A percentile compares a stretch with the other conserved stretches of the same genome.
Evolutionary conservation across 768 basidiomycete species (phyloP).

Genomic region (Mycena crocata): DNA sequence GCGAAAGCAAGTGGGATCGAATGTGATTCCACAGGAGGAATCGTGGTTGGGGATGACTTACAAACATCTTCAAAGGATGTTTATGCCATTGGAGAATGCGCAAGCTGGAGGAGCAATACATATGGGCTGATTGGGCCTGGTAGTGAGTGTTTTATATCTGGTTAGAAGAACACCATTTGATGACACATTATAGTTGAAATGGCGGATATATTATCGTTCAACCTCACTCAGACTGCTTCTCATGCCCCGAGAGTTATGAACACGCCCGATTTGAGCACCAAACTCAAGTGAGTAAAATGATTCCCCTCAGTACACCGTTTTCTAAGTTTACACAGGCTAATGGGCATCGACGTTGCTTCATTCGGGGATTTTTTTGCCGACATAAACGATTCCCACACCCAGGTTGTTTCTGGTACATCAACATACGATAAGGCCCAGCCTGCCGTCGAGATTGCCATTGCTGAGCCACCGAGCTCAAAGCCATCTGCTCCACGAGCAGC

Average conservation of each 20-base stretch:
- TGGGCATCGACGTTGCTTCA: constrained; percentile 73
- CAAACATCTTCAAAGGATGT: constrained; percentile 68
- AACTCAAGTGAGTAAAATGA: constrained; percentile 62
- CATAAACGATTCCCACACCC: constrained; percentile 44
- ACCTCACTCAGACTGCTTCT: constrained; percentile 66
- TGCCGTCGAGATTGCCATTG: constrained; percentile 35
- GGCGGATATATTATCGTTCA: constrained; percentile 81
- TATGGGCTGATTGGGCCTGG: constrained; percentile 85
- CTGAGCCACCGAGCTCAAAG: constrained; percentile 9
- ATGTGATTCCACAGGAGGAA: constrained; percentile 62
- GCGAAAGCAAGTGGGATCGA: constrained; percentile 65
- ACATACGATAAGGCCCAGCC: constrained; percentile 34
- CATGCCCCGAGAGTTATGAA: constrained; percentile 55
- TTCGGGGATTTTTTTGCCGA: constrained; percentile 83
- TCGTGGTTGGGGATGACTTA: constrained; percentile 68
- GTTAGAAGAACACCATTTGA: constrained; percentile 14
- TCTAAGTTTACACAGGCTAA: constrained; percentile 46
- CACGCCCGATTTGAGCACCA: constrained; percentile 76
- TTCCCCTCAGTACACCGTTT: background rate
- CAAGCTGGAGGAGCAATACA: constrained; percentile 72
- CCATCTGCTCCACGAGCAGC: background rate
- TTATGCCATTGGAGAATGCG: constrained; percentile 84
- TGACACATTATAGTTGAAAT: constrained; percentile 61
- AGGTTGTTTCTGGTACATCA: constrained; percentile 25
- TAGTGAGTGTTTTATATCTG: constrained; percentile 40